Evolutionary conservation across 257 asterid genomes (phyloP), one percentile per base, ranked within the genome.

Genomic region (Solanum chiquidenum): DNA sequence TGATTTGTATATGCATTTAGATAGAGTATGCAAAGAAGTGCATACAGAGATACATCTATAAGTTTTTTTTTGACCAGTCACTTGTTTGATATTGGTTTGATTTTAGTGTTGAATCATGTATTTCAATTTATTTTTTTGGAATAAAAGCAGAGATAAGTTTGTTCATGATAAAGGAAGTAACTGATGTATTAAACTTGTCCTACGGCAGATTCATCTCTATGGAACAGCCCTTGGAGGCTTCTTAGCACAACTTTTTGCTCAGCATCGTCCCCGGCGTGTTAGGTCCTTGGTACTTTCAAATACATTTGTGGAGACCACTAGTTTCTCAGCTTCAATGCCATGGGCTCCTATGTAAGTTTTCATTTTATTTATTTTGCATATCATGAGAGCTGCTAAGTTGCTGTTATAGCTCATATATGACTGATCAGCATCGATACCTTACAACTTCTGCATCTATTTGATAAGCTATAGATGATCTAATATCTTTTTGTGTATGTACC

Each of bases 171-270:
- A 80, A 29, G 68, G 85, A 37, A 46, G 66, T n/a, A 14, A 88
- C 68, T 31, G 68, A 79, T 71, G 33, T 42, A 58, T 69, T 87
- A 83, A 18, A 75, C 60, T 88, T 87, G 79, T 79, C 73, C 64
- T 42, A 79, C 66, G 84, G 85, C 94, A 97, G 99, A 90, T 97
- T 73, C 99, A 97, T 94, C 94, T 96, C 12, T 97, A 96, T 68
- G 99, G 99, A 35, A 95, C 98, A 88, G 94, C 99, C 49, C 98
- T 97, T 88, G 99, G 99, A 86, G 99, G 99, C 86, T 97, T 97
- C 94, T 94, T 97, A 88, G 99, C 99, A 84, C 99, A 97, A 91
- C 94, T 97, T 72, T 97, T 96, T 93, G 98, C 99, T 88, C 98
- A 94, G 88, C 95, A 95, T 93, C 98, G 99, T 75, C 99, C 99